Evolutionary conservation across 306 rosid genomes (phyloP), one percentile per base, ranked within the genome.

Genomic region (Glycine latifolia): DNA sequence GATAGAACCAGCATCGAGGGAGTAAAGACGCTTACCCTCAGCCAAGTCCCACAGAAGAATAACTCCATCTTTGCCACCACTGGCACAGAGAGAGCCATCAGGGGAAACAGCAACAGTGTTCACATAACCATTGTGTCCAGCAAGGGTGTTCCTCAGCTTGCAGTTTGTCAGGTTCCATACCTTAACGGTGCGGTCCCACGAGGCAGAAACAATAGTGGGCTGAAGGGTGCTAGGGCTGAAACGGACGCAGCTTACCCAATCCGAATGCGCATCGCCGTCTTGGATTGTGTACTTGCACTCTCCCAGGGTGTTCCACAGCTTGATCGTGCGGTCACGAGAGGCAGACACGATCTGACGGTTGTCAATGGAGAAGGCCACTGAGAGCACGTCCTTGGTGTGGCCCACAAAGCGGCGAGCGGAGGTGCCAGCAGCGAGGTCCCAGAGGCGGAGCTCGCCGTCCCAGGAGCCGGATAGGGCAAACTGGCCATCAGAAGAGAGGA

Each of bases 381-480:
- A 95, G 37, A 96, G 91, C 1, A 96, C 99, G 5, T 96, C 99
- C 75, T 96, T 96, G 0, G 99, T 92, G 88, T 96, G 99, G 0
- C 99, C 99, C 0, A 93, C 98, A 12, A 96, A 96, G 16, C 99
- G 84, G 37, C 99, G 94, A 0, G 99, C 92, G 15, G 99, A 88
- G 43, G 84, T 83, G 0, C 99, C 99, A 6, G 90, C 81, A 16
- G 92, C 86, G 8, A 96, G 85, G 46, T 96, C 99, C 99, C 99
- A 96, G 3, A 96, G 95, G 20, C 99, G 92, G 85, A 96, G 99
- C 86, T 96, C 99, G n/a, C 97, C 97, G 83, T 96, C 99, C 99
- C 98, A 96, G 14, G 99, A 92, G 3, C 99, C 99, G 14, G 99
- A 96, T 3, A 96, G 98, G 0, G 99, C 99, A 72, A 96, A 96